These are phyloP conservation scores for Pulveroboletus ravenelii DNA, from an alignment of 768 basidiomycete genomes.

Conservation along the genomic window DNA sequence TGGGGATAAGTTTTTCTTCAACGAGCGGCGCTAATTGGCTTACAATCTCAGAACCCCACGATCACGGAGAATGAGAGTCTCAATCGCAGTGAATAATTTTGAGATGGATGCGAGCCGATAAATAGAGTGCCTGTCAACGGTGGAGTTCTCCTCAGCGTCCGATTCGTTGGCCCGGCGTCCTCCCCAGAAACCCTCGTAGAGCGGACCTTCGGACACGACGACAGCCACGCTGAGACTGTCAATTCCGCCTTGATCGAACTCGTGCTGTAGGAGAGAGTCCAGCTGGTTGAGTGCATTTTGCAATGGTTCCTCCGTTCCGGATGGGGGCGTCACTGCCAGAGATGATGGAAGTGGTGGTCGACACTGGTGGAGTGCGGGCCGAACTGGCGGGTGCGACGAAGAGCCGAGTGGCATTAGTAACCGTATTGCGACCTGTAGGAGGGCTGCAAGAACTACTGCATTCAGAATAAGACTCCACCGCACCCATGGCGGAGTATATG, in stretches of 20 bases:
- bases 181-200: conserved; percentile 46
- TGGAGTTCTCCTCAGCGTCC: conserved; percentile 10
- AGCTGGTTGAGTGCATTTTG: conserved; percentile 6
- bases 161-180: conserved; percentile 42
- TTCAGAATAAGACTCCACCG: conserved; percentile 18
- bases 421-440: conserved; percentile 5
- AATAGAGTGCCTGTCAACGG: conserved; percentile 40
- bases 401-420: not conserved
- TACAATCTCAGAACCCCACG: conserved; percentile 39
- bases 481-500: conserved; percentile 8
- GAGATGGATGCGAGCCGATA: conserved; percentile 51
- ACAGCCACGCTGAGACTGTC: conserved; percentile 50
- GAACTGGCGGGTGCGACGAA: not conserved
- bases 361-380: conserved; percentile 4
- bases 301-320: conserved; percentile 8
- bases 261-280: conserved; percentile 7
- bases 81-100: conserved; percentile 47
- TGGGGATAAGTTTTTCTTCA: not conserved
- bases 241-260: conserved; percentile 33
- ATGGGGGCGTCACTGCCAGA: conserved; percentile 12
- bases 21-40: not conserved
- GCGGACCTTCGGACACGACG: conserved; percentile 39
- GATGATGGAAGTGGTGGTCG: conserved; percentile 16
- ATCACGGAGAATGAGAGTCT: conserved; percentile 46
- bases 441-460: conserved; percentile 3